Evolutionary conservation across 106 monocot species (phyloP), one percentile per base, ranked within the genome.

Genomic region (Acanthochlamys bracteata): DNA sequence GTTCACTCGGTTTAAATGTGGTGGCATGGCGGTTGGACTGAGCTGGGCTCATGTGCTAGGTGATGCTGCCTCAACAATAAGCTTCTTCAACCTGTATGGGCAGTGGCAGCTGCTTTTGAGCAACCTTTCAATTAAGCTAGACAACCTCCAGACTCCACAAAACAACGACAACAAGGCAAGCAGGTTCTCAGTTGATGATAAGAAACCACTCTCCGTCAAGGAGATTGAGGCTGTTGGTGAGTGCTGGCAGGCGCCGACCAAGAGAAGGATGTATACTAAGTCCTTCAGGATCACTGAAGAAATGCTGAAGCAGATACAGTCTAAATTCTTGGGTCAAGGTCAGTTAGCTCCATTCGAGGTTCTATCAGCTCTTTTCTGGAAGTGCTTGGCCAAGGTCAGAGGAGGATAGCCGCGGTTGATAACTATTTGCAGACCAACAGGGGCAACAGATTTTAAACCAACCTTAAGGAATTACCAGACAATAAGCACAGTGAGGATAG

Each of bases 31-130:
- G 14, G 55, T 89, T n/a, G 93, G 93, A 10, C 55, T 86, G 19
- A 86, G 89, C 66, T 94, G 93, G 93, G 68, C 89, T 53, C 93
- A 94, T 60, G 23, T 82, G 40, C 80, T 94, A 0, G 93, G 89
- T 13, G 89, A 89, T 72, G 77, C 79, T 42, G 53, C 67, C 24
- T 76, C 86, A 10, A 83, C 86, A 3, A 57, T 73, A 22, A 75
- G 23, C 65, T 79, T 59, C 74, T 74, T 89, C 74, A 86, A 82
- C 63, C 59, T 46, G 20, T 89, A 78, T 76, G 76, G 74, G 22
- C 33, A 77, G 59, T 0, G n/a, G n/a, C 74, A 77, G 59, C 0
- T 86, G 1, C 72, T 94, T 0, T 40, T 41, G 10, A 74, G 66
- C 19, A 80, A 59, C 42, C 62, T 0, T 17, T 25, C 39, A 26